Base-by-base conservation (phyloP, 2,329 filamentous ascomycete species). In the Fusarium xylarioides region DNA sequence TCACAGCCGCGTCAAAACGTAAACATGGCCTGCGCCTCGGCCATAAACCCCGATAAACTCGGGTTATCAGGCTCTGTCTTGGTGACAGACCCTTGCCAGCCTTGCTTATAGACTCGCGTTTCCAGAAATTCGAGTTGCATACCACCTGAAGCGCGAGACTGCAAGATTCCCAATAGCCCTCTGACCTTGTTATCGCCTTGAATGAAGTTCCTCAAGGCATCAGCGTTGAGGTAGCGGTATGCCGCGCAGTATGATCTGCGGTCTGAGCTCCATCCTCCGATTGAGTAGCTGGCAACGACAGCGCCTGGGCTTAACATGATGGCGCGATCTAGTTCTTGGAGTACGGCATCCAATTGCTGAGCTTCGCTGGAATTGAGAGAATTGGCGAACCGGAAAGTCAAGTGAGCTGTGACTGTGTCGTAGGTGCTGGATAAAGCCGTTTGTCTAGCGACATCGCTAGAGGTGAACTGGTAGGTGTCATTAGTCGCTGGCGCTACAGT, bases 71-170 rank as follows among this genome's bases (percentile, higher is more conserved):
- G 56, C 4, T 32, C 30, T 7, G 67, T 71, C 43, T 52, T 63
- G 1, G 56, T n/a, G 3, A 67, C 57, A 7, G 67, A 71, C 4
- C 68, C 67, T 34, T 67, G 68, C 68, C 68, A 71, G 4, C 68
- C 68, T 10, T 71, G 52, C 8, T 54, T 43, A 8, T 23, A 71
- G 7, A 35, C 38, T 14, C 47, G 53, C 2, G 63, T 62, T n/a
- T 71, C 63, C 6, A 71, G 15, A 30, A 67, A 67, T 11, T 71
- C 67, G 0, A 54, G 50, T 14, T 54, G 10, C 50, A 28, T 54
- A 1, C 34, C 34, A 0, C 50, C 34, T 7, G 50, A 30, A 11
- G 50, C 50, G 3, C 50, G 50, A 54, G 50, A 54, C 34, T 54
- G 34, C 7, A 54, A 18, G 0, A 28, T 1, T 7, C 28, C 0